Conservation (phyloP, 768 basidiomycete species). For the Pholiota molesta region DNA sequence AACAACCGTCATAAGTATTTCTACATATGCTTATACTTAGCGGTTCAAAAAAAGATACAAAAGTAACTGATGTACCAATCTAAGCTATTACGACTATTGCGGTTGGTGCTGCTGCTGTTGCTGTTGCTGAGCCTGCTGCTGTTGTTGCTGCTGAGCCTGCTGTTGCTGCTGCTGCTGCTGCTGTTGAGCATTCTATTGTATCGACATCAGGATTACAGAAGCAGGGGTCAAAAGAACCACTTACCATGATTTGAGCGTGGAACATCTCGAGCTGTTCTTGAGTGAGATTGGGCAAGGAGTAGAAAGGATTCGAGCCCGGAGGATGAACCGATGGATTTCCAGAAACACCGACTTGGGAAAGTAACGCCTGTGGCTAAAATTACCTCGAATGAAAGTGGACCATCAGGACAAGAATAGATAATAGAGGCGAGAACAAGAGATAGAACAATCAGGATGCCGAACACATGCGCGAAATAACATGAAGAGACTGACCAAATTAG, state of each 20-base stretch:
- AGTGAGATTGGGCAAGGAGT: conserved; percentile 26
- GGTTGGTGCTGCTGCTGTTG: conserved; percentile 17
- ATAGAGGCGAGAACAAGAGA: neutral
- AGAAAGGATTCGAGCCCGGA: conserved; percentile 19
- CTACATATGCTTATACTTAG: neutral
- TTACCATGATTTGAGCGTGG: conserved; percentile 16
- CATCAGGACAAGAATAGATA: neutral
- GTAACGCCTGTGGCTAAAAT: conserved; percentile 19
- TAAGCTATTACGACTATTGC: conserved; percentile 1
- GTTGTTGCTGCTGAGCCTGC: no score
- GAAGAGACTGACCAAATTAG: conserved; percentile 23
- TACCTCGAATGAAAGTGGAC: neutral
- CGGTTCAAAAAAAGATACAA: neutral
- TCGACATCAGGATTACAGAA: conserved; percentile 13
- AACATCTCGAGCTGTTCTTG: conserved; percentile 27
- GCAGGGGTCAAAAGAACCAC: conserved; percentile 6
- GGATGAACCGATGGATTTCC: conserved; percentile 17
- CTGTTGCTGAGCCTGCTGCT: conserved; percentile 15
- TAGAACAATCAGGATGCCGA: neutral
- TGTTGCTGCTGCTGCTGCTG: conserved; percentile 11
- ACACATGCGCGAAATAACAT: neutral
- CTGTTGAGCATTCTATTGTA: conserved; percentile 11
- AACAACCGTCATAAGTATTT: neutral
- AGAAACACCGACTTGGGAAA: conserved; percentile 19
- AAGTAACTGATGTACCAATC: neutral